Base-by-base conservation (phyloP, 306 rosid species). In the Sicyos baderoa region DNA sequence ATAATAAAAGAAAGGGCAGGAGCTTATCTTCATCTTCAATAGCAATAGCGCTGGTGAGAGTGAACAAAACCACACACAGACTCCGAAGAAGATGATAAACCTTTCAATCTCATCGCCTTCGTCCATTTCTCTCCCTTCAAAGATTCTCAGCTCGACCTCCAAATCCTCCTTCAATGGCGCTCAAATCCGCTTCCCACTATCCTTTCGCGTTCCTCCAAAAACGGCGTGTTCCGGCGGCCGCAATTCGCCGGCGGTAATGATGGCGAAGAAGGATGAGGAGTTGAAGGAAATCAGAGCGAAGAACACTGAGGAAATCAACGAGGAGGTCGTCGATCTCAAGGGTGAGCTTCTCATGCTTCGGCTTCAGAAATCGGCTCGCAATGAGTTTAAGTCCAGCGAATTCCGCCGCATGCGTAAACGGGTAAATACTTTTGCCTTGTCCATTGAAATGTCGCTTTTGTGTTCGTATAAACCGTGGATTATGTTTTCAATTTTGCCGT, bases 261-360 rank as follows among this genome's bases (percentile, higher is more conserved):
- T 88, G 97, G 87, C 88, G 2, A 94, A 94, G 81, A 82, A 88
- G 81, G 91, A 81, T 6, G 88, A 84, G 47, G 95, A 88, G 42
- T 27, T 94, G 78, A 84, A 90, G 81, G 92, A 86, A 72, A 88
- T 90, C 54, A 77, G 97, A 69, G 42, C 79, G 45, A 85, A 85
- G 76, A 74, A 78, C 45, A 84, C 88, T 0, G 90, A 94, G 70
- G 85, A 90, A 72, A 88, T 94, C 68, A 86, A 93, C 68, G 90
- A 93, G 53, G 95, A 90, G 77, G 91, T 93, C 18, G 55, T 86
- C 17, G 91, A 85, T n/a, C 99, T 93, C 51, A 80, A 93, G 79
- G 99, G 99, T 0, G 99, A 90, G 77, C 95, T 93, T 53, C 65
- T 86, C 19, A 86, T 93, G 99, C 99, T 90, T 75, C 86, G 89